Evolutionary conservation across 345 rosid species (phyloP).

Genomic region (Aquilaria yunnanensis): DNA sequence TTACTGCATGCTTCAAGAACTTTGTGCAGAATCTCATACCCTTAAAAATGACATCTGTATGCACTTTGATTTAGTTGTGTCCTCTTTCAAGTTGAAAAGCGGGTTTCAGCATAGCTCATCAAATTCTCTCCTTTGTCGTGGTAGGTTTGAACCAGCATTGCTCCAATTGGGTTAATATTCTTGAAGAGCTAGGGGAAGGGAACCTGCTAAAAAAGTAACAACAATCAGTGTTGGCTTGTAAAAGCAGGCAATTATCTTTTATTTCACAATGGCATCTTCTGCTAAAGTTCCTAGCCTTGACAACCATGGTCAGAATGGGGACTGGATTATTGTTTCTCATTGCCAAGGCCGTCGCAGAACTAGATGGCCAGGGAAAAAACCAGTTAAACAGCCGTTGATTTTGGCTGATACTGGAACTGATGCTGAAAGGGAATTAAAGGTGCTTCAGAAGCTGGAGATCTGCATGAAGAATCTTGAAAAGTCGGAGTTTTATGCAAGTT

Average conservation of each 20-base stretch:
- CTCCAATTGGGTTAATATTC: too few relatives aligned
- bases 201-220: too few relatives aligned
- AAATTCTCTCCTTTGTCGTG: too few relatives aligned
- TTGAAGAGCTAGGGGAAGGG: too few relatives aligned
- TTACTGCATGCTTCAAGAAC: too few relatives aligned
- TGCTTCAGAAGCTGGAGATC: slow-evolving; percentile 43
- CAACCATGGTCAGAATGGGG: slow-evolving; percentile 30
- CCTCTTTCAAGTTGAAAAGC: too few relatives aligned
- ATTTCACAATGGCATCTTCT: slow-evolving; percentile 37
- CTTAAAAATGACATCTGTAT: too few relatives aligned
- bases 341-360: slow-evolving; percentile 41
- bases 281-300: slow-evolving; percentile 26
- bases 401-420: slow-evolving; percentile 46
- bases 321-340: slow-evolving; percentile 75
- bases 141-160: too few relatives aligned
- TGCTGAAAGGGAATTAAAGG: slow-evolving; percentile 38
- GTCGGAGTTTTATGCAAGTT: slow-evolving; percentile 46
- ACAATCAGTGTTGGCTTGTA: not conserved
- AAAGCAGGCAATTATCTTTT: not conserved
- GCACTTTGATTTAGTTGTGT: too few relatives aligned
- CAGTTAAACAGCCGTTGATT: slow-evolving; percentile 39
- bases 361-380: slow-evolving; percentile 17
- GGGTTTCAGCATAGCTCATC: too few relatives aligned
- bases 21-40: too few relatives aligned
- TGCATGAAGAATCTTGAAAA: slow-evolving; percentile 44